These are phyloP conservation scores for Neospermospora avenae DNA, from an alignment of 2,329 filamentous ascomycete genomes.

Conservation along the genomic window DNA sequence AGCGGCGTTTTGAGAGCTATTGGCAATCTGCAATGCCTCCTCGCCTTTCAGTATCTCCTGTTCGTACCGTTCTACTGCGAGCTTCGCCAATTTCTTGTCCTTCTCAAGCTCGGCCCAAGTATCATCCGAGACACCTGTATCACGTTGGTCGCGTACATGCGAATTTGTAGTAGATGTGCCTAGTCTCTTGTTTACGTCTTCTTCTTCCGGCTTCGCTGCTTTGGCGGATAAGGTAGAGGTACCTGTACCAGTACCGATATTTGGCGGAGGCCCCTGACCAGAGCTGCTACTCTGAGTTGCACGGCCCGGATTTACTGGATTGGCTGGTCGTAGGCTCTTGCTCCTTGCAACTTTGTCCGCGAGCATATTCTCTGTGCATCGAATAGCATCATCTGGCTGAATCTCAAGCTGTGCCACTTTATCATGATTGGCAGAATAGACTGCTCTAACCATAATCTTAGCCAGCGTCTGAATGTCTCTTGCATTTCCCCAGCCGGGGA, in stretches of 20 bases:
- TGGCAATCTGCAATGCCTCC: slow-evolving; percentile 26
- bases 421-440: slow-evolving; percentile 23
- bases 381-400: slow-evolving; percentile 16
- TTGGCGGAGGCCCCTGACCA: neutral
- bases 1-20: slow-evolving; percentile 15
- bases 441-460: slow-evolving; percentile 41
- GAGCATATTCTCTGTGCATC: slow-evolving; percentile 29
- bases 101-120: slow-evolving; percentile 58
- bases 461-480: slow-evolving; percentile 49
- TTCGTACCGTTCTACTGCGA: slow-evolving; percentile 7
- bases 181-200: slow-evolving; percentile 14
- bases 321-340: neutral
- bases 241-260: neutral
- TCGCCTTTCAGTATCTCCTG: slow-evolving; percentile 28
- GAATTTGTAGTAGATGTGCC: neutral
- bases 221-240: neutral
- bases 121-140: slow-evolving; percentile 56
- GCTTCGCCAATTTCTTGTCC: slow-evolving; percentile 41
- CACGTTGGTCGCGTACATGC: slow-evolving; percentile 37
- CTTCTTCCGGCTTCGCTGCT: neutral
- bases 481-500: slow-evolving; percentile 50
- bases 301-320: neutral
- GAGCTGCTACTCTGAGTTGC: slow-evolving; percentile 9
- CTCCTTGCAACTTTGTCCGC: slow-evolving; percentile 19
- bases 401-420: slow-evolving; percentile 22